Evolutionary conservation across 164 flowering plant genomes (phyloP), one percentile per base, ranked within the genome.

Genomic region (Vitis cinerea): DNA sequence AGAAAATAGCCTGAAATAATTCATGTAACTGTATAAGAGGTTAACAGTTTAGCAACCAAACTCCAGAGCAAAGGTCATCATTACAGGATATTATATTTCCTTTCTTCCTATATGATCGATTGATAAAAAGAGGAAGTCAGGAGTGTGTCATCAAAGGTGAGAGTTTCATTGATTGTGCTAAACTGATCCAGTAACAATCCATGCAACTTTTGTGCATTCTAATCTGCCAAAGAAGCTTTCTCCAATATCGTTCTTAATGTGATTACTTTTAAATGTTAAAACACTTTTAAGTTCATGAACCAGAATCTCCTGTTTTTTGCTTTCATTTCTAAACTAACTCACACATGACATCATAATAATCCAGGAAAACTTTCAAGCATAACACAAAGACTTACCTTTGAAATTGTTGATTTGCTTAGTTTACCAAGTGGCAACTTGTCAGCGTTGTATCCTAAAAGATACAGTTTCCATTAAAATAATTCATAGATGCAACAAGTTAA

Each of bases 341-440:
- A 52, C 48, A 29, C 12, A 27, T 29, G 14, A 9, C 10, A 54
- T 66, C 49, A 30, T n/a, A n/a, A 56, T 15, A 16, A 1, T 44
- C 17, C 23, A 54, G 51, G 27, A 63, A 27, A 71, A 23, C 10
- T 13, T 31, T 16, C 52, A 14, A 54, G 14, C 19, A 68, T 31
- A 29, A 63, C 11, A 1, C 31, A 57, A 47, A 66, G 1, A 55
- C 71, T 71, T 69, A 85, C 97, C 99, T 90, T 90, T 68, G 84
- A 76, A 77, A 94, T 92, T 69, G 97, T 94, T 61, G 94, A 78
- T 74, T 88, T 89, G 88, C 99, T 94, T 64, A 94, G 85, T 79
- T 92, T 94, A 15, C 99, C 99, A 72, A 94, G 90, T 6, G 99
- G 99, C 83, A 94, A 67, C 71, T 89, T 94, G 64, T 94, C 90